Percentiles rank a stretch among this genome's conserved stretches.
phyloP scores from a whole-genome alignment of 345 rosid species.

The Capsella bursapastoris region DNA sequence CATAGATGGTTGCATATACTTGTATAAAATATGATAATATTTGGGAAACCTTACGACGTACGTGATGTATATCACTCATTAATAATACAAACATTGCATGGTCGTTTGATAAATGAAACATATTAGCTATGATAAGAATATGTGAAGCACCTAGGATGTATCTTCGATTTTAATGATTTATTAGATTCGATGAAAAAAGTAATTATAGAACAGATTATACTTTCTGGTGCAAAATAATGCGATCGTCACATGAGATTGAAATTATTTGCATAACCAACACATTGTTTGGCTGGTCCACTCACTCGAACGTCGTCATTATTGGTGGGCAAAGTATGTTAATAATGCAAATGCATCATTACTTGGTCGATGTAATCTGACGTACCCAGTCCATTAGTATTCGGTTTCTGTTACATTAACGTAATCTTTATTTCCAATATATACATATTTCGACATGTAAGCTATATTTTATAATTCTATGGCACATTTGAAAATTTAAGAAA shows the following conservation, averaged over 20 bases:
- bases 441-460: neutral
- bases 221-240: constrained; percentile 32
- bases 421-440: neutral
- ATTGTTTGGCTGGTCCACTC: constrained; percentile 44
- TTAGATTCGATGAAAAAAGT: neutral
- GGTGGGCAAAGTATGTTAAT: constrained; percentile 27
- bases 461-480: neutral
- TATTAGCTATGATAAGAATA: neutral
- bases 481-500: constrained; percentile 1
- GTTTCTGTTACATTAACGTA: constrained; percentile 27
- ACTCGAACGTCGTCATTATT: constrained; percentile 35
- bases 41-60: neutral
- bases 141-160: constrained; percentile 29
- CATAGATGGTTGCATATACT: too few species aligned
- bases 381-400: neutral
- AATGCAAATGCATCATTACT: constrained; percentile 35
- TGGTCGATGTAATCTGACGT: constrained; percentile 30
- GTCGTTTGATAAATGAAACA: neutral
- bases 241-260: constrained; percentile 33
- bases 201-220: neutral
- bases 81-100: neutral
- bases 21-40: neutral
- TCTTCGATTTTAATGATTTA: constrained; percentile 19
- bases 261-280: constrained; percentile 39
- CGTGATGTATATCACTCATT: neutral